Evolutionary conservation across 345 rosid genomes (phyloP).

Genomic region (Eutrema yunnanense): DNA sequence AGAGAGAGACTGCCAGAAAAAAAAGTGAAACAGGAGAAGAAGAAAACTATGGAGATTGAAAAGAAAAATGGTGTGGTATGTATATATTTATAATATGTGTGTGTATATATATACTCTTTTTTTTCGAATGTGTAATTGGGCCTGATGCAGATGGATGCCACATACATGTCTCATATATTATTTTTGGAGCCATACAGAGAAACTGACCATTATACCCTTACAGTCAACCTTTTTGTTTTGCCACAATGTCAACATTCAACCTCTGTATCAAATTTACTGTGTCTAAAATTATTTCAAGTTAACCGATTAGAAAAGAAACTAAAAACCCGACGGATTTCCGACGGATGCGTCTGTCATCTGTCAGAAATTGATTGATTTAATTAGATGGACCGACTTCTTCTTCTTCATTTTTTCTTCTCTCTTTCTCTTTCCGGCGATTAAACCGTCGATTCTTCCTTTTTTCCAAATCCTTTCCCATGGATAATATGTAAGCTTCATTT

Average conservation of each 20-base stretch:
- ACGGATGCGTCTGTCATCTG: no score
- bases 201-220: slow-evolving; percentile 1
- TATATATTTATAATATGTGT: background rate
- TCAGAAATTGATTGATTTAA: no score
- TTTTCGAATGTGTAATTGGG: no score
- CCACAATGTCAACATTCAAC: background rate
- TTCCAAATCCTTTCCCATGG: no score
- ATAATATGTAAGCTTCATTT: no score
- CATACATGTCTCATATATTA: background rate
- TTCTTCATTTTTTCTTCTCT: no score
- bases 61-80: background rate
- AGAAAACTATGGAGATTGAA: slow-evolving; percentile 13
- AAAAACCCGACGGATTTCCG: no score
- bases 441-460: no score
- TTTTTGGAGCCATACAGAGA: background rate
- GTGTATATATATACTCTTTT: background rate
- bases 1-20: background rate
- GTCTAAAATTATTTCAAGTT: background rate
- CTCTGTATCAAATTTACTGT: background rate
- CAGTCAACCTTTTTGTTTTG: background rate
- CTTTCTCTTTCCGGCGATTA: no score
- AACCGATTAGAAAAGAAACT: background rate
- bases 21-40: slow-evolving; percentile 3
- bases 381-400: no score
- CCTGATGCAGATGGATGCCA: background rate